Percentiles rank a stretch among this genome's conserved stretches.
Conservation (phyloP, 345 rosid genomes). For the Moricandia moricandioides region DNA sequence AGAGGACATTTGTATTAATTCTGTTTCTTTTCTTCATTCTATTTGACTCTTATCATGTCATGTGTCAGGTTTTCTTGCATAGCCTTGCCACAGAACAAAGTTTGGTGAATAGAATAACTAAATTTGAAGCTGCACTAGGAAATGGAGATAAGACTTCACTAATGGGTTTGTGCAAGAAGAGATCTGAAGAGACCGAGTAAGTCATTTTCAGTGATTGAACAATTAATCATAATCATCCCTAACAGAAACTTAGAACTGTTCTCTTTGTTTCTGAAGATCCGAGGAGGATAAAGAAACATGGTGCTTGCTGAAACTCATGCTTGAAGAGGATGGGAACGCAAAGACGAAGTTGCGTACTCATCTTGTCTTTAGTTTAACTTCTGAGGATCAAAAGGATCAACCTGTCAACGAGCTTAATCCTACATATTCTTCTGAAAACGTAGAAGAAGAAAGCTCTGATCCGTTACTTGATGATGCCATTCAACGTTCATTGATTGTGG, state of each 20-base stretch:
- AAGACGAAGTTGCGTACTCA: not conserved
- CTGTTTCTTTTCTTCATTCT: not conserved
- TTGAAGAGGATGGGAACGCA: not conserved
- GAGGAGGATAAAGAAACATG: slow-evolving; percentile 4
- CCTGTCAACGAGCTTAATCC: not conserved
- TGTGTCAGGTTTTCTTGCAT: not conserved
- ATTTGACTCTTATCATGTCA: not conserved
- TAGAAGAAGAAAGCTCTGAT: not conserved
- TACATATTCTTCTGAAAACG: not conserved
- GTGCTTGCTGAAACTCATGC: not conserved
- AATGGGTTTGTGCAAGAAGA: not conserved
- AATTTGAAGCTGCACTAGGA: not conserved
- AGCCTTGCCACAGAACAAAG: not conserved
- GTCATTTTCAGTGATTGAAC: not conserved
- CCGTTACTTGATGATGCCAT: not conserved
- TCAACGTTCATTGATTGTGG: not conserved
- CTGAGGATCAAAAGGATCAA: not conserved
- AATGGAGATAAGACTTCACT: not conserved
- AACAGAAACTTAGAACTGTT: not conserved
- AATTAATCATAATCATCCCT: not conserved
- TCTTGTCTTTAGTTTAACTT: slow-evolving; percentile 5
- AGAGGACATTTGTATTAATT: not conserved
- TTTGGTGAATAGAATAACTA: not conserved
- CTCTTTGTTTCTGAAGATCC: not conserved
- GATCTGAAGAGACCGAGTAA: not conserved